Evolutionary conservation across 768 basidiomycete genomes (phyloP).

Genomic region (Calocera cornea): DNA sequence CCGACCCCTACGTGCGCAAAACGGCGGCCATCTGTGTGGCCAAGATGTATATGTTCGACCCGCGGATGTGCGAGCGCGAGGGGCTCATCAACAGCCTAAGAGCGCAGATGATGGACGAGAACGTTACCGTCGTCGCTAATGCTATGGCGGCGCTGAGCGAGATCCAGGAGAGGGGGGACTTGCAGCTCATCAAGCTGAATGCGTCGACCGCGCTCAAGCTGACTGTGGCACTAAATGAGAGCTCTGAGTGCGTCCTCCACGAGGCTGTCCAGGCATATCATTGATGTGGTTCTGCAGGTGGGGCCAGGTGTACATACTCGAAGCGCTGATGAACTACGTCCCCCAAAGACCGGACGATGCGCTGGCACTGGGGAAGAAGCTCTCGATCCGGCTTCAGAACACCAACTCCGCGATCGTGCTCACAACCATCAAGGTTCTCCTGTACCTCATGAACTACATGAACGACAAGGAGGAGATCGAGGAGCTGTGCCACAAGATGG

Average conservation of each 20-base stretch:
- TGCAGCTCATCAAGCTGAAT: slow-evolving; percentile 85
- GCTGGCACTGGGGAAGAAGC: slow-evolving; percentile 88
- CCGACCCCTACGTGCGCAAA: slow-evolving; percentile 96
- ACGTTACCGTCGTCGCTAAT: slow-evolving; percentile 95
- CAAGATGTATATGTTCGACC: slow-evolving; percentile 83
- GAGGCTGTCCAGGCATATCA: slow-evolving; percentile 4
- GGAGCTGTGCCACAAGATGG: slow-evolving; percentile 92
- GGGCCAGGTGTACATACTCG: slow-evolving; percentile 97
- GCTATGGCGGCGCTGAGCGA: slow-evolving; percentile 95
- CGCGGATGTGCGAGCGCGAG: slow-evolving; percentile 69
- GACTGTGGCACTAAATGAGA: slow-evolving; percentile 81
- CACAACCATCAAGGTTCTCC: slow-evolving; percentile 89
- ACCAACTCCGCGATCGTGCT: slow-evolving; percentile 99
- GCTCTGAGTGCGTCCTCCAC: slow-evolving; percentile 70
- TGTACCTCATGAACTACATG: slow-evolving; percentile 99
- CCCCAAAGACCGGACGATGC: slow-evolving; percentile 80
- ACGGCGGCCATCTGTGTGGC: slow-evolving; percentile 97
- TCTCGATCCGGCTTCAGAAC: slow-evolving; percentile 85
- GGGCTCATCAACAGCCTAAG: slow-evolving; percentile 85
- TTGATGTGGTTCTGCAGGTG: slow-evolving; percentile 44
- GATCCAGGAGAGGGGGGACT: slow-evolving; percentile 88
- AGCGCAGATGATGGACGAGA: slow-evolving; percentile 82
- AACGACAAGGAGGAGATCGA: slow-evolving; percentile 74
- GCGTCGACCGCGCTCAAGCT: slow-evolving; percentile 77
- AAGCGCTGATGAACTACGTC: slow-evolving; percentile 86